phyloP scores from a whole-genome alignment of 768 basidiomycete genomes.

The Paxillus ammoniavirescens region DNA sequence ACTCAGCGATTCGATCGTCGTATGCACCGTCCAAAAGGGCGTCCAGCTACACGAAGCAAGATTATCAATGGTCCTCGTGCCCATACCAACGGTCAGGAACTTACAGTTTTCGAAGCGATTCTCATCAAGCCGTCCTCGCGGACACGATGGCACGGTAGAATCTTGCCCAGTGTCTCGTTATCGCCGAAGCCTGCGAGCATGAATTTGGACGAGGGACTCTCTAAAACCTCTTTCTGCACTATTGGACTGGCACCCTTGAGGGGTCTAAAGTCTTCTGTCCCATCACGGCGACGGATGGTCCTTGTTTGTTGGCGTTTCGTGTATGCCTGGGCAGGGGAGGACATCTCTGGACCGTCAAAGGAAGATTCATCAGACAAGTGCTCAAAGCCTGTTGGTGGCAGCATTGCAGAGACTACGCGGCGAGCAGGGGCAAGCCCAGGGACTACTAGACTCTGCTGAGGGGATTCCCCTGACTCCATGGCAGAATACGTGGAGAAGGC shows the following conservation, averaged over 20 bases:
- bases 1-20: constrained; percentile 60
- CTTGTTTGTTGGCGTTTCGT: constrained; percentile 73
- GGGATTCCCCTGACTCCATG: constrained; percentile 30
- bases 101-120: constrained; percentile 75
- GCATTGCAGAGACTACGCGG: constrained; percentile 75
- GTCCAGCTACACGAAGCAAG: constrained; percentile 57
- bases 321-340: constrained; percentile 81
- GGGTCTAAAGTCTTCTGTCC: constrained; percentile 77
- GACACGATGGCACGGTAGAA: constrained; percentile 90
- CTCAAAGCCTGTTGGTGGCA: constrained; percentile 41
- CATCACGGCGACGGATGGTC: constrained; percentile 77
- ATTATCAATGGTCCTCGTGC: background rate
- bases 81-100: constrained; percentile 22
- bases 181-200: constrained; percentile 80
- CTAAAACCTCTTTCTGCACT: constrained; percentile 41
- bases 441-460: constrained; percentile 25
- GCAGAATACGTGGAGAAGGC: constrained; percentile 44
- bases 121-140: constrained; percentile 96
- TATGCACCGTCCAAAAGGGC: constrained; percentile 75
- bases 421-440: constrained; percentile 50
- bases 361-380: constrained; percentile 54
- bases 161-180: constrained; percentile 90
- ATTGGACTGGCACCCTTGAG: constrained; percentile 64
- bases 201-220: constrained; percentile 58
- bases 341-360: constrained; percentile 63